Evolutionary conservation across 2,329 filamentous ascomycete species (phyloP).

Genomic region (Claviceps humidiphila): DNA sequence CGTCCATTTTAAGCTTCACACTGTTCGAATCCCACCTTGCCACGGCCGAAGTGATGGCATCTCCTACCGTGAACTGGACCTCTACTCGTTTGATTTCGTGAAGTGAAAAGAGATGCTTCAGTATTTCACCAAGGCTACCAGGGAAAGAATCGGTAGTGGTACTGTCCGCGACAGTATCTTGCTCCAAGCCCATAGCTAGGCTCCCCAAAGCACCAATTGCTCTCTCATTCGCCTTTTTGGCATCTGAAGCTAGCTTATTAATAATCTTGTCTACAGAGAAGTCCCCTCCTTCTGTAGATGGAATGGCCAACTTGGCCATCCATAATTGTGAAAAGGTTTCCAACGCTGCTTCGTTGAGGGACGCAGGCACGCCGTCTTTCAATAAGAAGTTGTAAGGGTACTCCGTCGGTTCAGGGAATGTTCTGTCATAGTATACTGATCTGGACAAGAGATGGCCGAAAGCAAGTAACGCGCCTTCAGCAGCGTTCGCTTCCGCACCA

Average conservation of each 20-base stretch:
- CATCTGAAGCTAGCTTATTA: slow-evolving; percentile 50
- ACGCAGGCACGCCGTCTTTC: slow-evolving; percentile 15
- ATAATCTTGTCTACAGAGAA: slow-evolving; percentile 33
- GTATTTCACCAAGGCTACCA: slow-evolving; percentile 37
- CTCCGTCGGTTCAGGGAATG: slow-evolving; percentile 13
- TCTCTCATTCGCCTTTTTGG: slow-evolving; percentile 69
- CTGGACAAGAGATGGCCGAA: slow-evolving; percentile 31
- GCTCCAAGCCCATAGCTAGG: slow-evolving; percentile 50
- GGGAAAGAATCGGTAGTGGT: slow-evolving; percentile 12
- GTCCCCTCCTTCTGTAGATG: slow-evolving; percentile 17
- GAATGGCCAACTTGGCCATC: slow-evolving; percentile 28
- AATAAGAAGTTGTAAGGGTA: slow-evolving; percentile 22
- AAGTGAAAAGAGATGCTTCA: slow-evolving; percentile 58
- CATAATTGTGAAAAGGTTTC: slow-evolving; percentile 34
- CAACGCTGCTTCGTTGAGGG: slow-evolving; percentile 30
- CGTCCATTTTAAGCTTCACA: slow-evolving; percentile 61
- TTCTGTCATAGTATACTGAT: slow-evolving; percentile 28
- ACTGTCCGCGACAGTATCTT: slow-evolving; percentile 3
- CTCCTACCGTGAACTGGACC: slow-evolving; percentile 80
- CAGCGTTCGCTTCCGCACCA: slow-evolving; percentile 30
- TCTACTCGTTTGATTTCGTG: slow-evolving; percentile 79
- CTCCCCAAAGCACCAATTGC: slow-evolving; percentile 73
- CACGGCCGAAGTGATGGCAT: slow-evolving; percentile 67
- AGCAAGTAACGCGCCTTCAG: slow-evolving; percentile 34
- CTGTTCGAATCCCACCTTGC: slow-evolving; percentile 75